Evolutionary conservation across 73 alveolate species (phyloP).

Genomic region (Effrenium voratum): DNA sequence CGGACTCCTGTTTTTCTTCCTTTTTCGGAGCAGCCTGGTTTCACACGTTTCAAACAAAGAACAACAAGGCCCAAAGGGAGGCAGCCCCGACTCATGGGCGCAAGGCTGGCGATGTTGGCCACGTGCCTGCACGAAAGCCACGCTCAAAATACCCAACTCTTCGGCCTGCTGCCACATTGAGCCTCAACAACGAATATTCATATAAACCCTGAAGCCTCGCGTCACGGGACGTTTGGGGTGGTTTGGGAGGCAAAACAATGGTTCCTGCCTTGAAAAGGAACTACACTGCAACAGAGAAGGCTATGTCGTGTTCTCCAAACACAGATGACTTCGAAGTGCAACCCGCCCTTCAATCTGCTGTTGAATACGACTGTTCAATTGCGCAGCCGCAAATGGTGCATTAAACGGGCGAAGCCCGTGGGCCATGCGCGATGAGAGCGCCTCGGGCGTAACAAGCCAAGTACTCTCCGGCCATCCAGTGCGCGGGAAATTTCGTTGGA

Average conservation of each 20-base stretch:
- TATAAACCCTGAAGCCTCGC: neutral
- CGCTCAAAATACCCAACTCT: neutral
- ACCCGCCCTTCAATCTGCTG: too few species aligned
- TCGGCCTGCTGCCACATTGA: neutral
- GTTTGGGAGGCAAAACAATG: neutral
- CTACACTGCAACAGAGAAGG: neutral
- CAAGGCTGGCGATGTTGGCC: slow-evolving; percentile 54
- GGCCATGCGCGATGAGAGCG: neutral
- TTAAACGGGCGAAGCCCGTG: too few species aligned
- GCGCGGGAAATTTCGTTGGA: neutral
- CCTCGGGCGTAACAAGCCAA: neutral
- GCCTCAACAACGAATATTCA: neutral
- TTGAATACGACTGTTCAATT: too few species aligned
- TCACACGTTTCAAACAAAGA: too few species aligned
- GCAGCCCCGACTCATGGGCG: too few species aligned
- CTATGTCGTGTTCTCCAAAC: neutral
- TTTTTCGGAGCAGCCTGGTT: too few species aligned
- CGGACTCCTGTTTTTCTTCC: too few species aligned
- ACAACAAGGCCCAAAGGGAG: too few species aligned
- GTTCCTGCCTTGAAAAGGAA: neutral
- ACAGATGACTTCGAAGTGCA: too few species aligned
- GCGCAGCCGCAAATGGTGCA: too few species aligned
- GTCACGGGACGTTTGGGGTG: neutral
- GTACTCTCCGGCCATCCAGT: neutral
- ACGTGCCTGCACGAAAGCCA: slow-evolving; percentile 33